These are phyloP conservation scores for Cadophora sp. DNA, from an alignment of 2,329 filamentous ascomycete genomes.

Conservation along the genomic window DNA sequence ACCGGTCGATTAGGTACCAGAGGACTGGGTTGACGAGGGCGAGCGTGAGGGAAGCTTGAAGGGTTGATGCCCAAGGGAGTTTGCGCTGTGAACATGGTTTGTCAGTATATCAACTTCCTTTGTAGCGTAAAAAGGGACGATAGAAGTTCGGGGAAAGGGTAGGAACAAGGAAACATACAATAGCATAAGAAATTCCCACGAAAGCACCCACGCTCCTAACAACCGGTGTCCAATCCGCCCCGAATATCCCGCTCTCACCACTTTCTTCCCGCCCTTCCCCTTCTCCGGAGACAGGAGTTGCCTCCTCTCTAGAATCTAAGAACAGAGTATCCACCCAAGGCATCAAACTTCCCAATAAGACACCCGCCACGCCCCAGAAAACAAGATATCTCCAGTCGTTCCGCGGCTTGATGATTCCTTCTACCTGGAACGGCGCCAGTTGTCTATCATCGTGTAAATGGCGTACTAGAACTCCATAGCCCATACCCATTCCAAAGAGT, in stretches of 20 bases:
- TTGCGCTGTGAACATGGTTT: conserved; percentile 65
- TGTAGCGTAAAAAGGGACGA: neutral
- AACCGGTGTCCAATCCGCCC: conserved; percentile 77
- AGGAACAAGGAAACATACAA: conserved; percentile 65
- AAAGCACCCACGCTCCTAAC: conserved; percentile 75
- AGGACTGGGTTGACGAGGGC: conserved; percentile 90
- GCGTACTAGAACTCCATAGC: conserved; percentile 83
- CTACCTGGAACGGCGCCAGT: conserved; percentile 65
- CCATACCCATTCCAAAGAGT: conserved; percentile 79
- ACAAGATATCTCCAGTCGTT: conserved; percentile 71
- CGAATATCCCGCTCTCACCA: conserved; percentile 47
- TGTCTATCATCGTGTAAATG: conserved; percentile 76
- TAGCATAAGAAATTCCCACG: conserved; percentile 77
- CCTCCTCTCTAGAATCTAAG: conserved; percentile 53
- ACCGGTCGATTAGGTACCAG: conserved; percentile 96
- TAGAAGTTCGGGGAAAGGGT: neutral
- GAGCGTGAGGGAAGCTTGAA: conserved; percentile 90
- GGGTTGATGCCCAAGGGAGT: conserved; percentile 90
- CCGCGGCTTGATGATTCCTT: conserved; percentile 50
- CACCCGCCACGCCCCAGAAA: conserved; percentile 83
- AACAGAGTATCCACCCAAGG: conserved; percentile 85
- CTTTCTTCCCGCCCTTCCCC: conserved; percentile 37
- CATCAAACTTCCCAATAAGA: conserved; percentile 78
- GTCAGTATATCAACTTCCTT: conserved; percentile 19
- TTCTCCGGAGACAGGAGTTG: conserved; percentile 30